A percentile compares a stretch with the other conserved stretches of the same genome.
Evolutionary conservation across 2,329 filamentous ascomycete species (phyloP).

Genomic region (Uncinocarpus reesii): DNA sequence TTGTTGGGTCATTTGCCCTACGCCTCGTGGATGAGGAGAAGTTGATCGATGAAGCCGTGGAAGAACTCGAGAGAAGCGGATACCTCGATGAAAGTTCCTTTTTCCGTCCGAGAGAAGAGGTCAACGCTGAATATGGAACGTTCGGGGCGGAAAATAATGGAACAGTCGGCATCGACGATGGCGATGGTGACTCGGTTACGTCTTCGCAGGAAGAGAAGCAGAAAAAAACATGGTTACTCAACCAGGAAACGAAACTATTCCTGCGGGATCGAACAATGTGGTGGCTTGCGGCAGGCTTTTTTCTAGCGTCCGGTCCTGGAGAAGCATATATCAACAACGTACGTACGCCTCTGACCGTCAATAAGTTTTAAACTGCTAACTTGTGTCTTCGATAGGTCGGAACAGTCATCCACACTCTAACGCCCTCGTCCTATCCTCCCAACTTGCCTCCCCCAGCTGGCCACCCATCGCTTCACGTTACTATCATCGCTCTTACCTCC

Average conservation of each 20-base stretch:
- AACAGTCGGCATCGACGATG: conserved; percentile 27
- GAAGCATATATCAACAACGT: conserved; percentile 95
- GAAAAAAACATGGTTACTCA: conserved; percentile 84
- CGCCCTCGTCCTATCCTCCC: conserved; percentile 49
- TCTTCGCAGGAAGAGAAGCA: conserved; percentile 46
- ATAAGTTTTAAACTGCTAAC: background rate
- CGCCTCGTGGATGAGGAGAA: conserved; percentile 57
- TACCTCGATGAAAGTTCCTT: conserved; percentile 64
- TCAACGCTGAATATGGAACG: conserved; percentile 38
- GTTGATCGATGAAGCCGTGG: conserved; percentile 79
- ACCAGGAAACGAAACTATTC: conserved; percentile 79
- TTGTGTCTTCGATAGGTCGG: conserved; percentile 46
- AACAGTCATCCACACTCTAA: conserved; percentile 80
- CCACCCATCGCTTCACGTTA: conserved; percentile 72
- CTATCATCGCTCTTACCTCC: conserved; percentile 79
- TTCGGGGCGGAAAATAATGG: conserved; percentile 37
- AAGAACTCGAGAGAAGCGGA: conserved; percentile 82
- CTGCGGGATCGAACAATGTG: conserved; percentile 88
- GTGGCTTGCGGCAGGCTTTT: conserved; percentile 82
- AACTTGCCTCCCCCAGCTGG: conserved; percentile 44
- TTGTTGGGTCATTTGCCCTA: conserved; percentile 63
- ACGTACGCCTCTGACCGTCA: conserved; percentile 13
- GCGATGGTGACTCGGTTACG: conserved; percentile 17
- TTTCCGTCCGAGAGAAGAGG: conserved; percentile 47
- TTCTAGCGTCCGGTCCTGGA: conserved; percentile 87